Evolutionary conservation across 768 basidiomycete species (phyloP), one percentile per base, ranked within the genome.

Genomic region (Lactarius akahatsu): DNA sequence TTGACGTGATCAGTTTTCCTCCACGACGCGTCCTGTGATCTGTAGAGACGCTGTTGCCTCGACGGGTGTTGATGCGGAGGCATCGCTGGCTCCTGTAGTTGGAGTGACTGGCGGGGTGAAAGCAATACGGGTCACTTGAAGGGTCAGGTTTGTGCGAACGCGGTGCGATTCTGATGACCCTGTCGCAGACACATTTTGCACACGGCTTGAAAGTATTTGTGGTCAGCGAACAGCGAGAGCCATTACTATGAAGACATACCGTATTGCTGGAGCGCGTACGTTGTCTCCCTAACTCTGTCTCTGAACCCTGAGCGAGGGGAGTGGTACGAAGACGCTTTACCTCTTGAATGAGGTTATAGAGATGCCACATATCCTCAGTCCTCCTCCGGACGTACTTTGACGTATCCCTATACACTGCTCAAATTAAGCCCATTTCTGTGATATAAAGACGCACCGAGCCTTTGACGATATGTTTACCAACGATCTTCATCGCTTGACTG

Each of bases 321-420:
- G 64, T 20, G 32, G 59, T 45, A 57, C 26, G 56, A 54, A 65
- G 43, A 40, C 16, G 47, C 59, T 81, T 59, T 56, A 85, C 85
- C 76, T 90, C 82, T 70, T 92, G 86, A 62, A 99, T 97, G 63
- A 99, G 82, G 79, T 99, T 98, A 77, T 98, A 99, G 34, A 98
- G 82, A 82, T 99, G 97, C 96, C 96, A 99, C 91, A 99, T 97
- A 76, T 99, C 97, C 78, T 99, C 97, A 73, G n/a, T 98, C 94
- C 72, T 98, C 96, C 76, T 99, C 95, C 5, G 96, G 96, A 57
- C 93, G 87, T 55, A 98, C 81, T n/a, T 87, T 93, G 68, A 97
- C 91, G 84, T 95, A 86, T 20, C 96, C 96, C 94, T 96, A 72
- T 8, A 58, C 68, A 61, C 52, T 64, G 71, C 77, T 73, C 73